Conservation (phyloP, 1,139 yeast species). For the Suhomyces wounanorum region DNA sequence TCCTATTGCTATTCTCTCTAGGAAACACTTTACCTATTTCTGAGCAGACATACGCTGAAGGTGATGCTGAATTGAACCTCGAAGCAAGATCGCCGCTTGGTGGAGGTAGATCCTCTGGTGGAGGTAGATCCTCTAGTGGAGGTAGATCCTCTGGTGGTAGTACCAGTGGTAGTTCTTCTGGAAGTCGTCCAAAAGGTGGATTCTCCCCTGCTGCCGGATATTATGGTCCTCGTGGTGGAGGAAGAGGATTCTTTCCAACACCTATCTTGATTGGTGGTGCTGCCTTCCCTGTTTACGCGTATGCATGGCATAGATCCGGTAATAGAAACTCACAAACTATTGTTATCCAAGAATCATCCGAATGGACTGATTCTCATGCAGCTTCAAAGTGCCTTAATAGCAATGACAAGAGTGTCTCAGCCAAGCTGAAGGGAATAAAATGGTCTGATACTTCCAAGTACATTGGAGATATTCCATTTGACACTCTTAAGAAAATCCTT, state of each 20-base stretch:
- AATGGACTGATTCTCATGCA: background rate
- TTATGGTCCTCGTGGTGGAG: constrained; percentile 1
- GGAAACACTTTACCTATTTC: background rate
- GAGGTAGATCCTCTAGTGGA: background rate
- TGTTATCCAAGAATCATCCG: background rate
- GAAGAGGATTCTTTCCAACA: background rate
- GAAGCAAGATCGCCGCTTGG: background rate
- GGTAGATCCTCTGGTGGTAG: background rate
- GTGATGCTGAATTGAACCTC: background rate
- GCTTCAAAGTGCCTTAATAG: background rate
- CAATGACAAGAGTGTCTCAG: background rate
- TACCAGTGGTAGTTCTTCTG: background rate
- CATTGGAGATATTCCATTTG: background rate
- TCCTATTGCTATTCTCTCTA: background rate
- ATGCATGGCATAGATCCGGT: background rate
- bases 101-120: background rate
- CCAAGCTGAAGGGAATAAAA: constrained; percentile 2
- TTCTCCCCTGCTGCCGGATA: background rate
- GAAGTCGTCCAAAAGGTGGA: background rate
- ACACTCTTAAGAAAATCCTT: background rate
- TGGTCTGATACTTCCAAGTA: constrained; percentile 1
- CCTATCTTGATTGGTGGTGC: constrained; percentile 1
- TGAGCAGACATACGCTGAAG: background rate
- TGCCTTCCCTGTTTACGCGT: background rate
- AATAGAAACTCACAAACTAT: background rate